A percentile compares a stretch with the other conserved stretches of the same genome.
These are phyloP conservation scores for Psidium guajava DNA, from an alignment of 345 rosid species.

Conservation along the genomic window DNA sequence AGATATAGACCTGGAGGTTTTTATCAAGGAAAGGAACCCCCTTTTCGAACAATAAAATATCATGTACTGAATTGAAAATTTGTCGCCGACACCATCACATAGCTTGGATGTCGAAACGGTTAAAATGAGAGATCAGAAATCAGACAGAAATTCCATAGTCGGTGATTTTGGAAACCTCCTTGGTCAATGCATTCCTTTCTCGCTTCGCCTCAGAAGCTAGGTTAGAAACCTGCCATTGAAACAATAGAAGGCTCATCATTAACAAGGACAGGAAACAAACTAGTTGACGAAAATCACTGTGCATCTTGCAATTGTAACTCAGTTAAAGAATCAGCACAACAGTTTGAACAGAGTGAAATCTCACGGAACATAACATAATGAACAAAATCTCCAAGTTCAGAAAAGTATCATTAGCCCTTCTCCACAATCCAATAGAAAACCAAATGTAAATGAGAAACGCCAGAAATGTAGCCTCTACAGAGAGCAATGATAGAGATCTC, in stretches of 20 bases:
- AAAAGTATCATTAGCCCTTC: not conserved
- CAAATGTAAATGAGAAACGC: not conserved
- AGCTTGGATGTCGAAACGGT: not conserved
- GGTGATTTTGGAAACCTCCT: conserved; percentile 83
- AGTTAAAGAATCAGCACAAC: not conserved
- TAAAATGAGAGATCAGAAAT: not conserved
- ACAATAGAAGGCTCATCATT: not conserved
- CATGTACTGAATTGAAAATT: not conserved
- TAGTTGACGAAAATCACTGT: not conserved
- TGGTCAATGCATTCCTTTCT: conserved; percentile 54
- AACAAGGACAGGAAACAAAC: not conserved
- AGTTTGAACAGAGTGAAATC: not conserved
- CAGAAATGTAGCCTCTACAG: not conserved
- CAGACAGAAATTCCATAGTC: conserved; percentile 80
- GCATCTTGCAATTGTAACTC: not conserved
- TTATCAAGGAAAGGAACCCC: not conserved
- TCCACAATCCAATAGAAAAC: not conserved
- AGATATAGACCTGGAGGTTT: not conserved
- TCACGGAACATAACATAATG: not conserved
- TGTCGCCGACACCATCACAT: not conserved
- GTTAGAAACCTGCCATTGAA: conserved; percentile 46
- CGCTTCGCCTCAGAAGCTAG: conserved; percentile 61
- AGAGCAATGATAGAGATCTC: not conserved
- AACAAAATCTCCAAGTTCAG: not conserved
- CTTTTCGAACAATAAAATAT: not conserved